Evolutionary conservation across 106 monocot genomes (phyloP).

Genomic region (Allium fistulosum): DNA sequence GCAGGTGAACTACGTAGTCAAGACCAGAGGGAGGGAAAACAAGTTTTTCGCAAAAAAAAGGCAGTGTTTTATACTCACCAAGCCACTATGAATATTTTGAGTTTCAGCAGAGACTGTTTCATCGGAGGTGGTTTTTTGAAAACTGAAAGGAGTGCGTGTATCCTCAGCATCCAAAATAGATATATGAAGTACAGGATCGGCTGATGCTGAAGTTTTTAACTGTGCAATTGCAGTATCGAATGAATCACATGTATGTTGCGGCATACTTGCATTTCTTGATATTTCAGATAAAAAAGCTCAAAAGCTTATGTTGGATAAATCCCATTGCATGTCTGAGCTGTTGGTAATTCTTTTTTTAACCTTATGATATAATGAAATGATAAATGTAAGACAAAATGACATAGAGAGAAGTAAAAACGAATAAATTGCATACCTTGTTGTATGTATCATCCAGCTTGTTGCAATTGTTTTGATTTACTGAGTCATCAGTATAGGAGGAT

Average conservation of each 20-base stretch:
- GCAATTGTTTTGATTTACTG: conserved; percentile 2
- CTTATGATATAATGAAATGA: conserved; percentile 8
- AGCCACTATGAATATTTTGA: not conserved
- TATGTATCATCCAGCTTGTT: conserved; percentile 4
- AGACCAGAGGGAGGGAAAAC: not conserved
- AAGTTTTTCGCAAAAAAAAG: not conserved
- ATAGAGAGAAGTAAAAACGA: not conserved
- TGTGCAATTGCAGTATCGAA: conserved; percentile 70
- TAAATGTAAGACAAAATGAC: not conserved
- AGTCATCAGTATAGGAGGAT: not conserved
- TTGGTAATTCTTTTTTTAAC: conserved; percentile 17
- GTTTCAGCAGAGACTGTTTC: conserved; percentile 2
- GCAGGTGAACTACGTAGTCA: not conserved
- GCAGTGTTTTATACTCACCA: conserved; percentile 1
- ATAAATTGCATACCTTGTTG: conserved; percentile 12
- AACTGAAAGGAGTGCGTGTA: conserved; percentile 53
- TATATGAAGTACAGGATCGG: conserved; percentile 14
- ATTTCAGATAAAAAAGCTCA: conserved; percentile 36
- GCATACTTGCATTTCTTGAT: conserved; percentile 14
- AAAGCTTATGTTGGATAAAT: conserved; percentile 56
- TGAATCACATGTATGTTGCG: conserved; percentile 38
- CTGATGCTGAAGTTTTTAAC: conserved; percentile 17
- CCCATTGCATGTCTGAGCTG: conserved; percentile 20
- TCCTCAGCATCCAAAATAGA: conserved; percentile 67
- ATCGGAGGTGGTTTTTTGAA: conserved; percentile 22